Base-by-base conservation (phyloP, 164 flowering plant species). In the Stephania japonica region DNA sequence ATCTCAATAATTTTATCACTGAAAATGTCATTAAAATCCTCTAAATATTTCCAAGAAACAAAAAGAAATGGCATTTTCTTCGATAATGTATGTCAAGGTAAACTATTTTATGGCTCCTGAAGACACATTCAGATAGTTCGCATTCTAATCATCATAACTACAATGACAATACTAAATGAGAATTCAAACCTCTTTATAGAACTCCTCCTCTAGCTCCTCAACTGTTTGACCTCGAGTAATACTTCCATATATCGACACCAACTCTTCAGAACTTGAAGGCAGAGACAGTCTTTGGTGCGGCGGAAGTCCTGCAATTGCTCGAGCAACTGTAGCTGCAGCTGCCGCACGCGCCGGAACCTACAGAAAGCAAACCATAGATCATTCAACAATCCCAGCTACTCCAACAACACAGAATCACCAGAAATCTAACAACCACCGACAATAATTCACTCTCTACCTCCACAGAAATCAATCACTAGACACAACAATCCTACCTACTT, bases 291-390 rank as follows among this genome's bases (percentile, higher is more conserved):
- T 86, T 76, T 93, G 93, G 78, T 96, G 91, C 27, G 98, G 94
- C 61, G 98, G 97, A 44, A 96, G 80, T 53, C 90, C 88, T 38
- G 97, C 92, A 80, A 96, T 84, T 75, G 90, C 96, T 74, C 96
- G 91, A 65, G 99, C 99, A 70, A 92, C 91, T 76, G 88, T 96
- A 62, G 99, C 99, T 23, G 99, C 98, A 10, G 98, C 97, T 19
- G 87, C 97, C 63, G 94, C 99, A 73, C 98, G 89, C 24, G 88
- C 94, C 41, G 98, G 98, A 78, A 93, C 94, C 99, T 96, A 82
- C 27, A 75, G 41, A 72, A 72, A 73, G 23, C 11, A 4, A 68
- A 44, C 69, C 41, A 19, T 21, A 73, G 26, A 18, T 32, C 61
- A 13, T 65, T 50, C 21, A 50, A 7, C 64, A n/a, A 59, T 10